A percentile compares a stretch with the other conserved stretches of the same genome.
These are phyloP conservation scores for Nannochloris sp. DNA, from an alignment of 139 green algal genomes.

Conservation along the genomic window DNA sequence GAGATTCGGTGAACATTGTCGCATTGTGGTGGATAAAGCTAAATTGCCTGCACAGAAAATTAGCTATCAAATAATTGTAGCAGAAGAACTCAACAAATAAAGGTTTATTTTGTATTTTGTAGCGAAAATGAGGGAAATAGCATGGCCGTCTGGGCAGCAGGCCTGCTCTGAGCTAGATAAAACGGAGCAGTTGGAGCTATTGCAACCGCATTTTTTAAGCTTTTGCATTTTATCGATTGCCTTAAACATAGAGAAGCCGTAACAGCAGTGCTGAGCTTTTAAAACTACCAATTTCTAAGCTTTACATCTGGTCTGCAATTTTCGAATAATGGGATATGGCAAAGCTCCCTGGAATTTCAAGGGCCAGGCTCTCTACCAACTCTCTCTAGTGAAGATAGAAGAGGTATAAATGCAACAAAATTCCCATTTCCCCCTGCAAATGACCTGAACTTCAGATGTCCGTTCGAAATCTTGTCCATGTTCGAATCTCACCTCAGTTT, in stretches of 20 bases:
- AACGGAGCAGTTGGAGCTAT: too few relatives aligned
- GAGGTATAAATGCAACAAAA: conserved; percentile 8
- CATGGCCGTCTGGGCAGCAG: too few relatives aligned
- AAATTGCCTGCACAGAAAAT: too few relatives aligned
- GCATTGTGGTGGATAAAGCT: too few relatives aligned
- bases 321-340: conserved; percentile 51
- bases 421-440: neutral
- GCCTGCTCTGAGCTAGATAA: too few relatives aligned
- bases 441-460: neutral
- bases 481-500: neutral
- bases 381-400: conserved; percentile 75
- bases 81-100: too few relatives aligned
- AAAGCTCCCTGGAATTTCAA: conserved; percentile 67
- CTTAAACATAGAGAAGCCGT: neutral
- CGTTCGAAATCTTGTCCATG: neutral
- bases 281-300: neutral
- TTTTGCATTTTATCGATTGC: neutral
- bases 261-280: neutral
- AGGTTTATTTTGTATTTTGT: too few relatives aligned
- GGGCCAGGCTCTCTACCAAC: conserved; percentile 78
- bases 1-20: too few relatives aligned
- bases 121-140: too few relatives aligned
- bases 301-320: too few relatives aligned
- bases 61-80: too few relatives aligned
- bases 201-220: neutral